phyloP scores from a whole-genome alignment of 306 rosid species.

The Rosa chinensis region DNA sequence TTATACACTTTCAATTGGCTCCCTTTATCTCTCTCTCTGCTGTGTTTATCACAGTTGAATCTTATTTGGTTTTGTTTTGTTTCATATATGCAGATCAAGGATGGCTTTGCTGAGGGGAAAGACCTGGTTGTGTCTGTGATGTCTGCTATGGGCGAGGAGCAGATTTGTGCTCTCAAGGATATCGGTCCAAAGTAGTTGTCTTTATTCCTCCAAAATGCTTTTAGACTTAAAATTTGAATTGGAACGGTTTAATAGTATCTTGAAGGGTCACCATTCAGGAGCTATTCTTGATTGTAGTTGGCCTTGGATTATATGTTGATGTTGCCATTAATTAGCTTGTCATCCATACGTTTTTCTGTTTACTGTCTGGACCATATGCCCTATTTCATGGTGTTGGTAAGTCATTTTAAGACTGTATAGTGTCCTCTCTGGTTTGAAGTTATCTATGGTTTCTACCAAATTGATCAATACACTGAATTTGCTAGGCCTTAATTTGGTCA shows the following conservation, averaged over 20 bases:
- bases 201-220: constrained; percentile 19
- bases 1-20: background rate
- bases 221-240: constrained; percentile 20
- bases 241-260: constrained; percentile 14
- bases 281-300: constrained; percentile 39
- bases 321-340: constrained; percentile 27
- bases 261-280: constrained; percentile 28
- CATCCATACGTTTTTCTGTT: constrained; percentile 26
- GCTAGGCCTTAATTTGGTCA: background rate
- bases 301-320: constrained; percentile 31
- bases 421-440: background rate
- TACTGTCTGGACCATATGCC: constrained; percentile 18
- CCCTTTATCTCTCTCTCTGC: background rate
- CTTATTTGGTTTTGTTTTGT: constrained; percentile 6
- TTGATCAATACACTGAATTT: background rate
- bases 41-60: background rate
- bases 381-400: constrained; percentile 12
- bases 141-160: constrained; percentile 99
- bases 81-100: constrained; percentile 72
- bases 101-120: constrained; percentile 84
- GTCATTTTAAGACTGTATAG: constrained; percentile 17
- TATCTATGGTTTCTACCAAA: background rate
- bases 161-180: constrained; percentile 86
- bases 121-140: constrained; percentile 88
- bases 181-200: constrained; percentile 74